Conservation (phyloP, 345 rosid genomes). For the Dimocarpus longan region DNA sequence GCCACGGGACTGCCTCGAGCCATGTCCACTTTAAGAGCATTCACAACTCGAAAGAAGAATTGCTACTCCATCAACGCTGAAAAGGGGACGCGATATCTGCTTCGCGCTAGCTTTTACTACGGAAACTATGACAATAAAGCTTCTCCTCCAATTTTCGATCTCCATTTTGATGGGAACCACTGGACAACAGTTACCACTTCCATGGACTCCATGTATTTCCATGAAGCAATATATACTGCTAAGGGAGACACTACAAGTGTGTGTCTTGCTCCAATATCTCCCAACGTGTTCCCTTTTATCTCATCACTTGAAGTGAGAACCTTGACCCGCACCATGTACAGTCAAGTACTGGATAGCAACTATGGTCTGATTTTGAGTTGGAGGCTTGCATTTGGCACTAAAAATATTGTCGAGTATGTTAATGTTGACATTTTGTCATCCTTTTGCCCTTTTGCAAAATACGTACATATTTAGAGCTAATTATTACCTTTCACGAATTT, state of each 20-base stretch:
- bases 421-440: background rate
- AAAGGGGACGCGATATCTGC: constrained; percentile 20
- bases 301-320: constrained; percentile 38
- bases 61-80: constrained; percentile 32
- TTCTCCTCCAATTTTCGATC: constrained; percentile 38
- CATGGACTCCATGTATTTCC: constrained; percentile 6
- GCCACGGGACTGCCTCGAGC: constrained; percentile 1
- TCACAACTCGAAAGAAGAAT: constrained; percentile 32
- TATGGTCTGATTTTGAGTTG: constrained; percentile 30
- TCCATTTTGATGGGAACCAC: constrained; percentile 40
- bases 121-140: constrained; percentile 44
- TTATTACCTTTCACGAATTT: background rate
- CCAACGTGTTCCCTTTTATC: constrained; percentile 36
- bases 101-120: constrained; percentile 38
- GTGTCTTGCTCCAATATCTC: constrained; percentile 36
- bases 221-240: constrained; percentile 32
- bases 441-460: too few species aligned
- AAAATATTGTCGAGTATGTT: constrained; percentile 27
- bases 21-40: constrained; percentile 34
- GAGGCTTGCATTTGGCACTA: constrained; percentile 34
- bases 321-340: constrained; percentile 33
- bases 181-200: constrained; percentile 40
- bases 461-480: too few species aligned
- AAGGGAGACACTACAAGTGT: constrained; percentile 28
- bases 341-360: background rate